Conservation (phyloP, 2,329 filamentous ascomycete species). For the Aureobasidium musti region DNA sequence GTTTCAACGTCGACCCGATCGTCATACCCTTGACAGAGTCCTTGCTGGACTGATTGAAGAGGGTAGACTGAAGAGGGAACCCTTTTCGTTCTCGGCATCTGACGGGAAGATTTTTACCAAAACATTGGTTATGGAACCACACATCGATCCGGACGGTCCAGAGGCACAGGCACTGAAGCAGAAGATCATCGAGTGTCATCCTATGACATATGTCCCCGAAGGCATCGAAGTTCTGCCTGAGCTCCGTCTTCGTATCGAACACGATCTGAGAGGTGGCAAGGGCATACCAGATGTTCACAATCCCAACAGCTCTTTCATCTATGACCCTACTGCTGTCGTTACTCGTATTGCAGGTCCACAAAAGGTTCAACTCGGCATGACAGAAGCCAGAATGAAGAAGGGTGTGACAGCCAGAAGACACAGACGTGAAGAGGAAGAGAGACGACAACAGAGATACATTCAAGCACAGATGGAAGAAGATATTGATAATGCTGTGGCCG, state of each 20-base stretch:
- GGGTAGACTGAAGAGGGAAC: conserved; percentile 55
- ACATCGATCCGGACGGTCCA: conserved; percentile 49
- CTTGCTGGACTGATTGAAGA: conserved; percentile 54
- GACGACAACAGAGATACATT: conserved; percentile 27
- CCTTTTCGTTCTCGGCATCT: conserved; percentile 53
- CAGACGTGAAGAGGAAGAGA: conserved; percentile 29
- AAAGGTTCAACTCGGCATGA: conserved; percentile 30
- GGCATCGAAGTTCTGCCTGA: conserved; percentile 45
- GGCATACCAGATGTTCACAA: conserved; percentile 11
- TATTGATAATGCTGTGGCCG: conserved; percentile 29
- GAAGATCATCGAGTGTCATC: conserved; percentile 52
- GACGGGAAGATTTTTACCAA: conserved; percentile 54
- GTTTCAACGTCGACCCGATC: conserved; percentile 52
- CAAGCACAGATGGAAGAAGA: conserved; percentile 30
- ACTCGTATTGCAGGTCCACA: background rate
- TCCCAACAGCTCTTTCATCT: conserved; percentile 34
- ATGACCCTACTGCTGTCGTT: conserved; percentile 30
- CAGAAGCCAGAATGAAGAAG: conserved; percentile 30
- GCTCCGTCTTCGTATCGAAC: conserved; percentile 33
- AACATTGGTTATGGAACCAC: conserved; percentile 52
- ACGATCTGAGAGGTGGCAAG: conserved; percentile 7
- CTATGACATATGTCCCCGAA: conserved; percentile 49
- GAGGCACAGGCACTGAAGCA: conserved; percentile 53
- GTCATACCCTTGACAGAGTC: conserved; percentile 54
- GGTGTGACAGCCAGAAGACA: conserved; percentile 22